Conservation (phyloP, 164 flowering plant species). For the Vitis amurensis region DNA sequence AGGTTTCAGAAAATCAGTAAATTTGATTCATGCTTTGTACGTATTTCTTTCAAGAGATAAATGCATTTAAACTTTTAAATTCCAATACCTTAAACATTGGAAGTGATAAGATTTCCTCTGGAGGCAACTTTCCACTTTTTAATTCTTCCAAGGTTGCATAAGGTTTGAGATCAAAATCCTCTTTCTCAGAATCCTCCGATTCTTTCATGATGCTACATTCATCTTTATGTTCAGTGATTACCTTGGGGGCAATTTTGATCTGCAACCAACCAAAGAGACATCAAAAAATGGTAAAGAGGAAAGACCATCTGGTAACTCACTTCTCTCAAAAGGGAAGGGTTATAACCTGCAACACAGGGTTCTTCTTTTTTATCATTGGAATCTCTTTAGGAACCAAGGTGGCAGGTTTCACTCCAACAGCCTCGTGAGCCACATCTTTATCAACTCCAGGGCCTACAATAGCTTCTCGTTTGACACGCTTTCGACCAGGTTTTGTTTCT, state of each 20-base stretch:
- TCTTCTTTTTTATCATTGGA: slow-evolving; percentile 84
- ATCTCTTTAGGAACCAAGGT: slow-evolving; percentile 84
- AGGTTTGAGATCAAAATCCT: slow-evolving; percentile 28
- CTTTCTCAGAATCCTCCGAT: slow-evolving; percentile 32
- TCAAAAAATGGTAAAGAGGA: background rate
- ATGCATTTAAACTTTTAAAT: too few relatives aligned
- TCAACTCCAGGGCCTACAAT: slow-evolving; percentile 93
- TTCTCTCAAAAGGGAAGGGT: background rate
- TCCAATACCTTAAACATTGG: slow-evolving; percentile 91
- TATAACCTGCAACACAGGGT: slow-evolving; percentile 73
- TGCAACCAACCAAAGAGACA: slow-evolving; percentile 27
- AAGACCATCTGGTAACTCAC: background rate
- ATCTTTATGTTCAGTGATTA: slow-evolving; percentile 32
- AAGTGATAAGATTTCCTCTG: slow-evolving; percentile 90
- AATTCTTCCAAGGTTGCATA: slow-evolving; percentile 72
- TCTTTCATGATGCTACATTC: slow-evolving; percentile 27
- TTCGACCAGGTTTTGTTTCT: slow-evolving; percentile 26
- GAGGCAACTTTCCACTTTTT: slow-evolving; percentile 78
- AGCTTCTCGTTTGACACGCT: slow-evolving; percentile 61
- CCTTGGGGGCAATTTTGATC: slow-evolving; percentile 79
- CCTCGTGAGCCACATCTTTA: slow-evolving; percentile 87
- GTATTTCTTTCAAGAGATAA: too few relatives aligned
- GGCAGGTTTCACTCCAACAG: slow-evolving; percentile 82
- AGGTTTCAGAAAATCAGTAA: too few relatives aligned
- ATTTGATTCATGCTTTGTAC: too few relatives aligned